Base-by-base conservation (phyloP, 192 early-diverging fungal genomes). In the Coemansia javaensis region DNA sequence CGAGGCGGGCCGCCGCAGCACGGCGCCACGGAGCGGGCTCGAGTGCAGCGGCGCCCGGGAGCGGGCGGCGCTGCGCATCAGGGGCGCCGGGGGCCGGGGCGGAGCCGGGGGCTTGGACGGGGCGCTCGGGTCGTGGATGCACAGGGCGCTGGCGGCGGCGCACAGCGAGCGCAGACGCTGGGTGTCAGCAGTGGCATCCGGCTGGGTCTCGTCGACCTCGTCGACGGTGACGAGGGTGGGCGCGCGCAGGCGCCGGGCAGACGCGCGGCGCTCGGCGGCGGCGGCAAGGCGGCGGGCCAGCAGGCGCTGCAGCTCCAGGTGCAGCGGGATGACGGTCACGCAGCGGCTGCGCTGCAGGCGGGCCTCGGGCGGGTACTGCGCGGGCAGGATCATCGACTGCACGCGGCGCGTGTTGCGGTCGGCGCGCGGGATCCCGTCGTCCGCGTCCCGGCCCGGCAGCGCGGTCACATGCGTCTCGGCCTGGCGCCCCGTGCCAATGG, bases 241-340 rank as follows among this genome's bases (percentile, higher is more conserved):
- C n/a, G n/a, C n/a, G n/a, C 33, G 13, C 2, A 14, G 13, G n/a
- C 16, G n/a, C n/a, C 33, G 33, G n/a, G 33, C 2, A 7, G 38
- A 20, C 7, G 18, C 32, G 16, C 39, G 22, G 12, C n/a, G 30
- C 20, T 24, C 37, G 30, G 11, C 44, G 28, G 38, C 44, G 28
- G 32, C 18, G 3, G 50, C 40, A 38, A 50, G 38, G 2, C 38
- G 40, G 30, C 32, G 32, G 9, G 47, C 48, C 47, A 61, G 18
- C 27, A 63, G 44, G 4, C 59, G 50, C 47, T 71, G 67, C 20
- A 71, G 56, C 60, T 71, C 67, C 4, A 63, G 17, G 3, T 52
- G 67, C 25, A 63, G 17, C 9, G 67, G 67, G 10, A 63, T 63
- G 1, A 71, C 60, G 1, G 67, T 71, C 0, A 49, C 50, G 24